Percentiles rank a stretch among this genome's conserved stretches.
Evolutionary conservation across 2,329 filamentous ascomycete genomes (phyloP).

Genomic region (Metarhizium robertsii): DNA sequence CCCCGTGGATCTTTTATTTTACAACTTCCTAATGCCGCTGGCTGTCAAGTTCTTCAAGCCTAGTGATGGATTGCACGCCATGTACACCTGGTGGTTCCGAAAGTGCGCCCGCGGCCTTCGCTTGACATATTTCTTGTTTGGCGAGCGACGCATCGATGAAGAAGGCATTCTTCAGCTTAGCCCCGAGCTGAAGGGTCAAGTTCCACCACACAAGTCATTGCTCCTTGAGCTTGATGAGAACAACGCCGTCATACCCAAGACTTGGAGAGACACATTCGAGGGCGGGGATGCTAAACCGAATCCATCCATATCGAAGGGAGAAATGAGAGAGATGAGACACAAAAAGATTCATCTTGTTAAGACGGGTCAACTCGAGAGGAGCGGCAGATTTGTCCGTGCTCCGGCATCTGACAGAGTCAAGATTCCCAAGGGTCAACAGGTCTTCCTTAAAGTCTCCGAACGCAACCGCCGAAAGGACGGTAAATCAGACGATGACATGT

Average conservation of each 20-base stretch:
- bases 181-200: constrained; percentile 19
- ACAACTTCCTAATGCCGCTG: constrained; percentile 91
- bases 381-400: constrained; percentile 82
- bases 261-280: constrained; percentile 48
- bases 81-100: constrained; percentile 97
- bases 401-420: constrained; percentile 92
- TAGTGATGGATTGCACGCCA: constrained; percentile 69
- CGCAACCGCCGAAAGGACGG: constrained; percentile 55
- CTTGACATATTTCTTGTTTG: constrained; percentile 88
- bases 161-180: constrained; percentile 56
- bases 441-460: constrained; percentile 68
- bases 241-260: constrained; percentile 38
- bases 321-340: constrained; percentile 25
- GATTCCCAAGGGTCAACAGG: constrained; percentile 72
- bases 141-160: constrained; percentile 70
- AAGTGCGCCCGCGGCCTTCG: constrained; percentile 71
- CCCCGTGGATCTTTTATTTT: constrained; percentile 86
- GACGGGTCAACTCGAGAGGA: constrained; percentile 47
- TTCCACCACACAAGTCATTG: constrained; percentile 28
- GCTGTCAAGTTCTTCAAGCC: constrained; percentile 78
- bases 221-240: constrained; percentile 37
- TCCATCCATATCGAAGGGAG: constrained; percentile 22
- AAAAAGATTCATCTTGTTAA: constrained; percentile 38
- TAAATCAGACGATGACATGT: constrained; percentile 37
- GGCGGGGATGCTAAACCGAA: constrained; percentile 36